Conservation (phyloP, 2,329 filamentous ascomycete species). For the Amesomyces nigricolor region DNA sequence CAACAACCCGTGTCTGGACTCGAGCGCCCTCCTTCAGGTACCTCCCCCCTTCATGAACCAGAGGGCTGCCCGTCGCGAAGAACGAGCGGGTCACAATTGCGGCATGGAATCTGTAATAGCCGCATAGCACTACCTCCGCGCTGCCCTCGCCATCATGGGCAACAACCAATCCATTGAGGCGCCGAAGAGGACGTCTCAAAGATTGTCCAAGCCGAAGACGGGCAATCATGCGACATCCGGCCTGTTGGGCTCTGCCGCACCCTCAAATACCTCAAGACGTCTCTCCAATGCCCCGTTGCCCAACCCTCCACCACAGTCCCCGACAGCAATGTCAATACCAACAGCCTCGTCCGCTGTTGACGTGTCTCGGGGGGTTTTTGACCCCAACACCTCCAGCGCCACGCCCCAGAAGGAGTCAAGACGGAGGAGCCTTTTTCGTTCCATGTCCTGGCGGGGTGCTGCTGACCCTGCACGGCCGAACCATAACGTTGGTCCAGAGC, state of each 20-base stretch:
- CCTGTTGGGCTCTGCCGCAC: slow-evolving; percentile 35
- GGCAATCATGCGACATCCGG: slow-evolving; percentile 38
- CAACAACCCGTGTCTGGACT: slow-evolving; percentile 17
- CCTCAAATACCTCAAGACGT: slow-evolving; percentile 30
- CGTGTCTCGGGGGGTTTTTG: slow-evolving; percentile 5
- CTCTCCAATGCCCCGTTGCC: slow-evolving; percentile 28
- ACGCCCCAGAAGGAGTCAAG: slow-evolving; percentile 23
- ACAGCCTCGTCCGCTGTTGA: slow-evolving; percentile 16
- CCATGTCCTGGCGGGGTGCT: slow-evolving; percentile 31
- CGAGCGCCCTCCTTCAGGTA: slow-evolving; percentile 19
- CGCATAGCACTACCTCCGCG: slow-evolving; percentile 34
- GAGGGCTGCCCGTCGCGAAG: slow-evolving; percentile 27
- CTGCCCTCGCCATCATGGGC: slow-evolving; percentile 39
- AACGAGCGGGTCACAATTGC: slow-evolving; percentile 26
- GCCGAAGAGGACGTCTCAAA: slow-evolving; percentile 38
- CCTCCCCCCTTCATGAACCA: slow-evolving; percentile 29
- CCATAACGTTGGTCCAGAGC: slow-evolving; percentile 30
- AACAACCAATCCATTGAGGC: slow-evolving; percentile 45
- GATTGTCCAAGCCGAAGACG: slow-evolving; percentile 47
- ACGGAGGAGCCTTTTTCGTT: slow-evolving; percentile 33
- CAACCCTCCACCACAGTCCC: slow-evolving; percentile 15
- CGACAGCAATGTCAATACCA: slow-evolving; percentile 18
- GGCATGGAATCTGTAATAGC: slow-evolving; percentile 38
- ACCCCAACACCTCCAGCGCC: slow-evolving; percentile 16
- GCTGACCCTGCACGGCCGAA: slow-evolving; percentile 26